Evolutionary conservation across 139 green algal species (phyloP).

Genomic region (Chlamydomonas schloesseri): DNA sequence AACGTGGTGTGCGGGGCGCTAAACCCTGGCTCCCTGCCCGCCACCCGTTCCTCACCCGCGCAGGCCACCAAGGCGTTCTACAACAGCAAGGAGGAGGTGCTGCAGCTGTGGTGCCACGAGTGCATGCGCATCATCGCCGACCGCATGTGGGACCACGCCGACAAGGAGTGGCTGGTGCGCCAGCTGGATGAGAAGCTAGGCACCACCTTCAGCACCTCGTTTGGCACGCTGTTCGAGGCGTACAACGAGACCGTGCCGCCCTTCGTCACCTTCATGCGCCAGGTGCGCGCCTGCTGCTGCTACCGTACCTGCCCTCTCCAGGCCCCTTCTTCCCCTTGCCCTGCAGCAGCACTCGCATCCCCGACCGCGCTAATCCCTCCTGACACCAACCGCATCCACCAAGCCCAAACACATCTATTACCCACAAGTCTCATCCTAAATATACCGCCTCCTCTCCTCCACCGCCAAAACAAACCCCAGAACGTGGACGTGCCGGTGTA

Average conservation of each 20-base stretch:
- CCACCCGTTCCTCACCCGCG: neutral
- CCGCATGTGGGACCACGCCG: slow-evolving; percentile 77
- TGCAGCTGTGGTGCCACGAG: slow-evolving; percentile 90
- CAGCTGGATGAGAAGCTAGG: slow-evolving; percentile 80
- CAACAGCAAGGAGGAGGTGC: slow-evolving; percentile 83
- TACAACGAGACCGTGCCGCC: slow-evolving; percentile 68
- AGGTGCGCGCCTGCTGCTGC: neutral
- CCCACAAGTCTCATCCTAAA: no score
- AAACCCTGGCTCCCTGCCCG: no score
- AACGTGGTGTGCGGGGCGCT: no score
- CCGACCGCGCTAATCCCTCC: no score
- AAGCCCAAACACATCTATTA: no score
- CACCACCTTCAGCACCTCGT: slow-evolving; percentile 66
- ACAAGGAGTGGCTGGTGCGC: slow-evolving; percentile 76
- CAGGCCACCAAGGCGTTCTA: slow-evolving; percentile 74
- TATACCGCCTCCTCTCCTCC: no score
- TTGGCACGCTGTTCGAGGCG: slow-evolving; percentile 71
- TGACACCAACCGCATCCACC: no score
- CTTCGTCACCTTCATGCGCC: slow-evolving; percentile 88
- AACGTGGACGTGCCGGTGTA: slow-evolving; percentile 82
- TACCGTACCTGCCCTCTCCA: no score
- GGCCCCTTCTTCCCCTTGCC: no score
- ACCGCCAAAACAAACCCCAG: no score
- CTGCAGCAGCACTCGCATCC: no score
- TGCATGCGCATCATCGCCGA: slow-evolving; percentile 84